Base-by-base conservation (phyloP, 2,329 filamentous ascomycete species). In the Alternaria arborescens region DNA sequence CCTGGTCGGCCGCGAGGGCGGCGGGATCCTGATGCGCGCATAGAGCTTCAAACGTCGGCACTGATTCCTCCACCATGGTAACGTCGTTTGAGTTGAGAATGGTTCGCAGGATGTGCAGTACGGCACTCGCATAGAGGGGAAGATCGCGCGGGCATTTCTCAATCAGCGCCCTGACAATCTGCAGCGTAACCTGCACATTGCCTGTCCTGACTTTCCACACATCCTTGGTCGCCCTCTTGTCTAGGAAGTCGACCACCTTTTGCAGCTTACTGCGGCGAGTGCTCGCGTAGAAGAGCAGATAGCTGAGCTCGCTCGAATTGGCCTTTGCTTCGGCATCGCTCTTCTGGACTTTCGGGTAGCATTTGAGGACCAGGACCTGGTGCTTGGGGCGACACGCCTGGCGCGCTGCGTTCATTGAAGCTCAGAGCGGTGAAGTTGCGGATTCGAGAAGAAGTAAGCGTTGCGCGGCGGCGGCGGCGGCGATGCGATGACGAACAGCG, bases 251-350 rank as follows among this genome's bases (percentile, higher is more conserved):
- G 78, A 93, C 93, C 69, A 99, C 94, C 82, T 99, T 99, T 75
- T 95, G 92, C 71, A 98, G 89, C 85, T 98, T 99, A 80, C 92
- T 94, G 67, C 93, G 89, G 62, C 94, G 92, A 71, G 94, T 97
- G 76, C 92, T 96, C 63, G 92, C 93, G 83, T 99, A 98, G 85
- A 97, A 98, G 55, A 98, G 88, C 67, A 99, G 87, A 78, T 98
- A 98, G 80, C 93, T 97, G 65, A 99, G 88, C 84, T 99, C 95
- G 81, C 93, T 97, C 68, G 93, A 93, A 81, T 98, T 98, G 44
- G 95, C 94, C 81, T 94, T 96, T 75, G 97, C 93, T 74, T 97
- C 93, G 77, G 94, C 91, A 64, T 78, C 74, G 71, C 92, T 93
- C 82, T 97, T 98, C 67, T 92, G 92, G 66, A 92, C 94, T 70